Evolutionary conservation across 108 stramenopile genomes (phyloP).

Genomic region (Mediolabrus comicus): DNA sequence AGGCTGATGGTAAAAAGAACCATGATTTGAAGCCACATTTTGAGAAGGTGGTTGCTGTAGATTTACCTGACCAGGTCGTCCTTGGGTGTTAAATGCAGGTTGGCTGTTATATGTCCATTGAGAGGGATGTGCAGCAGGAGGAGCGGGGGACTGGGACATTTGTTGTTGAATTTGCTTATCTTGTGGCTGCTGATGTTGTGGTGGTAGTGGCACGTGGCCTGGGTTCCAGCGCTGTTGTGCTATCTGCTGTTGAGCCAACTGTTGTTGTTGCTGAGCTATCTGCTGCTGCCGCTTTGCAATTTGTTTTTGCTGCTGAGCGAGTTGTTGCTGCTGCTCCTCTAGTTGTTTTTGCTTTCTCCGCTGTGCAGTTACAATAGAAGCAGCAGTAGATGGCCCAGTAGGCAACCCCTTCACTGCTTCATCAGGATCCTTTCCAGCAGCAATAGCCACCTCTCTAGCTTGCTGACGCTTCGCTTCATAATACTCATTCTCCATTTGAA

Average conservation of each 20-base stretch:
- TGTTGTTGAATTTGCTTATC: not conserved
- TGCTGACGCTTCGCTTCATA: slow-evolving; percentile 29
- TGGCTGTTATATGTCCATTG: not conserved
- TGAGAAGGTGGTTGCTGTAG: not conserved
- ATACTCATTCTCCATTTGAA: slow-evolving; percentile 38
- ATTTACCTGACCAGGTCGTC: not conserved
- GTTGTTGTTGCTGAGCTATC: not conserved
- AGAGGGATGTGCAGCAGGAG: not conserved
- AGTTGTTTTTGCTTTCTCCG: not conserved
- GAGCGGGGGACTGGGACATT: too few relatives aligned
- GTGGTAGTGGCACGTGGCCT: not conserved
- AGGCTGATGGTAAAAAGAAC: not conserved
- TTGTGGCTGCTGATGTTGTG: not conserved
- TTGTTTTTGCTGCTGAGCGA: slow-evolving; percentile 9
- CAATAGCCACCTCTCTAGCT: slow-evolving; percentile 23
- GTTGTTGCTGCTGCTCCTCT: not conserved
- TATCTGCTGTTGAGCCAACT: not conserved
- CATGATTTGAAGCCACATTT: not conserved
- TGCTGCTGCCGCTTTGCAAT: not conserved
- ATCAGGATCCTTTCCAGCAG: slow-evolving; percentile 30
- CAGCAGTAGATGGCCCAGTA: not conserved
- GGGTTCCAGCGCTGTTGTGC: not conserved
- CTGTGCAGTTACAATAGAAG: slow-evolving; percentile 2
- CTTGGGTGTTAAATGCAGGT: too few relatives aligned
- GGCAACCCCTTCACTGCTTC: slow-evolving; percentile 7